phyloP scores from a whole-genome alignment of 2,329 filamentous ascomycete species.

The Dothistroma pini region DNA sequence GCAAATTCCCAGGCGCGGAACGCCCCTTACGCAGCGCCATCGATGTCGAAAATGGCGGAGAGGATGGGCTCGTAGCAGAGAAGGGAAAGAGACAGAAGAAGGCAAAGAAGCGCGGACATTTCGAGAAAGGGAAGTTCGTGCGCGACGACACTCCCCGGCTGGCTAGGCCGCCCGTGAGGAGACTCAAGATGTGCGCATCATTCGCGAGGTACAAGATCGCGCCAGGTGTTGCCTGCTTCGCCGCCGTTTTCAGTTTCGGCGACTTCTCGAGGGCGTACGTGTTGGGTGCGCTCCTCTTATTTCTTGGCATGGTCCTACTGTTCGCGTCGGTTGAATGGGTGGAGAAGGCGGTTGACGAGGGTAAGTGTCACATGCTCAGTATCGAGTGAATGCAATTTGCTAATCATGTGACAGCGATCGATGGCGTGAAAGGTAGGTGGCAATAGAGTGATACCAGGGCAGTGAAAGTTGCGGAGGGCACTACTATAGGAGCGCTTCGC shows the following conservation, averaged over 20 bases:
- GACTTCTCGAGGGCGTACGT: background rate
- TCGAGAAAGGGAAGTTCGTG: background rate
- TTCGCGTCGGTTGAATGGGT: background rate
- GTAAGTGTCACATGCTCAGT: background rate
- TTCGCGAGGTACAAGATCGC: background rate
- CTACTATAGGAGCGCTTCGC: background rate
- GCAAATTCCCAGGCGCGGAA: background rate
- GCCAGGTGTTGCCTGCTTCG: background rate
- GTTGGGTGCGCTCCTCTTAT: background rate
- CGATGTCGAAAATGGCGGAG: background rate
- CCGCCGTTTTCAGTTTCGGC: background rate
- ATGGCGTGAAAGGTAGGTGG: background rate
- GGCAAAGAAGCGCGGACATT: background rate
- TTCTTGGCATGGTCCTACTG: background rate
- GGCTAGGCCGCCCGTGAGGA: background rate
- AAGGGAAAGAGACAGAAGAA: background rate
- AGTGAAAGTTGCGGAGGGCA: too few relatives aligned
- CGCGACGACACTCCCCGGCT: background rate
- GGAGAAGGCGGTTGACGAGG: background rate
- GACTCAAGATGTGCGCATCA: background rate
- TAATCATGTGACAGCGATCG: background rate
- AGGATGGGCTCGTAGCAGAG: background rate
- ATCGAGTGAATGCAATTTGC: background rate
- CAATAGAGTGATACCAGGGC: background rate
- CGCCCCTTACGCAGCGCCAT: background rate